Base-by-base conservation (phyloP, 192 early-diverging fungal species). In the Coemansia sp. region DNA sequence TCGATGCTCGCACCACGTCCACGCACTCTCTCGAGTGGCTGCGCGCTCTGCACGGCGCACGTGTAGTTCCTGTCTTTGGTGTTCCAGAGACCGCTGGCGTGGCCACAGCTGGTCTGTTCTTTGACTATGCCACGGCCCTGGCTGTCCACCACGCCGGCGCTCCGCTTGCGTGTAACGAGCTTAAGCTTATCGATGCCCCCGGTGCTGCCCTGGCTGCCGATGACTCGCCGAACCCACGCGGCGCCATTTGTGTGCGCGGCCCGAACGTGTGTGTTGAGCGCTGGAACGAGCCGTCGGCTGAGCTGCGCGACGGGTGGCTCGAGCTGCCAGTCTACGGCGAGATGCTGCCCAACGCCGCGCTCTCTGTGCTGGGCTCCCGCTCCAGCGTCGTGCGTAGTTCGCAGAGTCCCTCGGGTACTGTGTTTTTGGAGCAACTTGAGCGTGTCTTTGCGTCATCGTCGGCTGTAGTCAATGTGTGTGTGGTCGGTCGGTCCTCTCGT, bases 91-190 rank as follows among this genome's bases (percentile, higher is more conserved):
- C 76, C 37, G 50, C 69, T 29, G 63, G 58, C 19, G 21, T 72
- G 0, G 47, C 54, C 38, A 72, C 69, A 1, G 68, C 72, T 5
- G 76, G 75, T 7, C 19, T 37, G 25, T 73, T 65, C 41, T 79
- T 62, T 59, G 82, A 83, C 58, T 83, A 83, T 21, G 72, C 69
- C 1, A 69, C 76, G 22, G 76, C 73, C 8, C 72, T 75, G 37
- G 82, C 66, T 7, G 53, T 66, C 8, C 75, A 83, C 62, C 75
- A 75, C 37, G 75, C 72, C n/a, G 82, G 82, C 5, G 64, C 82
- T 0, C 82, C 82, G 10, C 56, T 83, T n/a, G 58, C 82, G 3
- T 72, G 76, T 67, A 68, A 72, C 59, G 82, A 83, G 56, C 65
- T 83, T 57, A 83, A 83, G 62, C 29, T 83, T 6, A 65, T 76